Evolutionary conservation across 108 stramenopile species (phyloP).

Genomic region (Hondaea fermentalgiana): DNA sequence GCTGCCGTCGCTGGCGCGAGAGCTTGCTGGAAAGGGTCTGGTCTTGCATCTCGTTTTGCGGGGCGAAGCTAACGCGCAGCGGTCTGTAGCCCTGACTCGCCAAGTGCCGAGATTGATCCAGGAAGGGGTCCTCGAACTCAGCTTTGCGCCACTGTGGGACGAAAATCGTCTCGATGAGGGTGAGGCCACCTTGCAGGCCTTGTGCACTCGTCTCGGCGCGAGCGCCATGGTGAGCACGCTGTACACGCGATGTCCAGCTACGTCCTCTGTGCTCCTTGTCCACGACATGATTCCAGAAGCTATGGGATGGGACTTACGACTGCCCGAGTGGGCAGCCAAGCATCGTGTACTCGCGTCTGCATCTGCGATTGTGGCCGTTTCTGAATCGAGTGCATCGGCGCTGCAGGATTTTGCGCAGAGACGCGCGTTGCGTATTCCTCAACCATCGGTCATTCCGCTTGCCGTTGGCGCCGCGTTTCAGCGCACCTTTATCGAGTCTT

Average conservation of each 20-base stretch:
- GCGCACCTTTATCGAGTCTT: background rate
- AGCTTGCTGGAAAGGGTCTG: background rate
- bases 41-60: background rate
- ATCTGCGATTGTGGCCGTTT: background rate
- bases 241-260: background rate
- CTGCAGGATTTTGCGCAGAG: background rate
- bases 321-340: background rate
- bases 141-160: background rate
- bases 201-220: background rate
- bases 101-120: background rate
- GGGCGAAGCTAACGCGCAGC: background rate
- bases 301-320: background rate
- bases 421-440: background rate
- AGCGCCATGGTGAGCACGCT: background rate
- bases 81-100: background rate
- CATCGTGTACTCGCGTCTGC: background rate
- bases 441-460: background rate
- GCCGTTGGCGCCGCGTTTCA: background rate
- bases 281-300: constrained; percentile 15
- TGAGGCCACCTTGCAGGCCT: background rate
- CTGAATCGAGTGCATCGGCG: background rate
- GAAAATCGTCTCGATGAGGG: background rate
- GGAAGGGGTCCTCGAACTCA: background rate
- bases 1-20: background rate
- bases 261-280: background rate